Percentiles rank a stretch among this genome's conserved stretches.
phyloP scores from a whole-genome alignment of 106 monocot species.

The Allium sativum region DNA sequence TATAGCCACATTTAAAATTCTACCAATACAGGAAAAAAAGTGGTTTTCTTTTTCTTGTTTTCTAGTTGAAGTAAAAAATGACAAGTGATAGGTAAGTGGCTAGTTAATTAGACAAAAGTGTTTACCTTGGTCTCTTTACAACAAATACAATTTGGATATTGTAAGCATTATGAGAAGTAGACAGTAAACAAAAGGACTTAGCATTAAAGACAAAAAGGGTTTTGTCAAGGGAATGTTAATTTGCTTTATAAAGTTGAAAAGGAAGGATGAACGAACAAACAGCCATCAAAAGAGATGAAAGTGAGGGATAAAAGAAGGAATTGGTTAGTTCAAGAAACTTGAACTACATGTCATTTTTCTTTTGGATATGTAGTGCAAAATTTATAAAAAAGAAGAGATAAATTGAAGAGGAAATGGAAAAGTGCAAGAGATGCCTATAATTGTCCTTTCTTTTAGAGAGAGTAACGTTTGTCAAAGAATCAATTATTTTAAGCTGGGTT shows the following conservation, averaged over 20 bases:
- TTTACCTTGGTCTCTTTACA: background rate
- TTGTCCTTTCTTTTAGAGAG: conserved; percentile 33
- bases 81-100: background rate
- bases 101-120: no score
- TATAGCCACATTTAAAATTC: background rate
- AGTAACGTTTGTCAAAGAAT: conserved; percentile 62
- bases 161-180: background rate
- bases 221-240: conserved; percentile 46
- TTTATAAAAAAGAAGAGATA: conserved; percentile 9
- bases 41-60: conserved; percentile 3
- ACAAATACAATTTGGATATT: background rate
- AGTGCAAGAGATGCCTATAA: conserved; percentile 14
- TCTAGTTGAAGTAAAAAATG: background rate
- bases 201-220: conserved; percentile 43
- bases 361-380: background rate
- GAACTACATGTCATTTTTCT: conserved; percentile 21
- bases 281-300: conserved; percentile 83
- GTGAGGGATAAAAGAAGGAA: conserved; percentile 38
- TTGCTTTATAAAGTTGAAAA: conserved; percentile 22
- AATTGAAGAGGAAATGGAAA: conserved; percentile 1
- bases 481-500: conserved; percentile 7
- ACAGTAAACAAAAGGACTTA: conserved; percentile 6
- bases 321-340: conserved; percentile 16
- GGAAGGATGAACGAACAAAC: conserved; percentile 8
- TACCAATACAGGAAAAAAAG: background rate